A percentile compares a stretch with the other conserved stretches of the same genome.
Evolutionary conservation across 1,284 basidiomycete genomes (phyloP).

Genomic region (Volvariella surrecta): DNA sequence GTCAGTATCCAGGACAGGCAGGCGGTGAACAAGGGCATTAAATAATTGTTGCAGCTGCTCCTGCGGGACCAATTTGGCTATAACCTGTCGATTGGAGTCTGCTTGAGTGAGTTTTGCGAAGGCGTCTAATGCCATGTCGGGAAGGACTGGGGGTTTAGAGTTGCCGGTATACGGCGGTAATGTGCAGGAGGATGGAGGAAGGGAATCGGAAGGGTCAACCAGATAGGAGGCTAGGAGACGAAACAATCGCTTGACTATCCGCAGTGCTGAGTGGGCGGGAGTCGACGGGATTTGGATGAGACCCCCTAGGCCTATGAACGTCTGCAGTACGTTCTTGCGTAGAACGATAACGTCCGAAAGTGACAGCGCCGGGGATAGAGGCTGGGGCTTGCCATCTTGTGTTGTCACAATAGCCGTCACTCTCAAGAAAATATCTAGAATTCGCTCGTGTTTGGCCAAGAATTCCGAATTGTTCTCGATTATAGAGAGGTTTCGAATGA

Average conservation of each 20-base stretch:
- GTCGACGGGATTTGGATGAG: conserved; percentile 36
- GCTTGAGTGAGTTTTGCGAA: conserved; percentile 70
- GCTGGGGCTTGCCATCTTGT: conserved; percentile 29
- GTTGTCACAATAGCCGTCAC: conserved; percentile 44
- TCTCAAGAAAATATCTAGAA: conserved; percentile 63
- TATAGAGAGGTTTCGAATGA: conserved; percentile 81
- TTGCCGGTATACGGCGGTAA: conserved; percentile 33
- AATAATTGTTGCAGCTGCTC: conserved; percentile 57
- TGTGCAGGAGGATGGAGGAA: conserved; percentile 54
- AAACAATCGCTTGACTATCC: conserved; percentile 50
- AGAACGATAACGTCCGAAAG: conserved; percentile 65
- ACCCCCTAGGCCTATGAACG: conserved; percentile 60
- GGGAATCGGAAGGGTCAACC: conserved; percentile 57
- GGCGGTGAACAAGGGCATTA: conserved; percentile 65
- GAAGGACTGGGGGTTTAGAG: conserved; percentile 49
- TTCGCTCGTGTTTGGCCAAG: conserved; percentile 57
- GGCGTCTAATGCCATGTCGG: conserved; percentile 77
- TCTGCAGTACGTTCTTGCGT: conserved; percentile 73
- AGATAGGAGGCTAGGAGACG: conserved; percentile 72
- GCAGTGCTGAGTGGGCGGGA: conserved; percentile 16
- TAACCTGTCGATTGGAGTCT: conserved; percentile 75
- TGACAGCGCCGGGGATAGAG: conserved; percentile 51
- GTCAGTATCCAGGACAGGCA: conserved; percentile 76
- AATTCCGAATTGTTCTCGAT: conserved; percentile 66
- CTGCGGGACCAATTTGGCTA: conserved; percentile 54